Conservation (phyloP, 768 basidiomycete species). For the Tricholoma terreum region DNA sequence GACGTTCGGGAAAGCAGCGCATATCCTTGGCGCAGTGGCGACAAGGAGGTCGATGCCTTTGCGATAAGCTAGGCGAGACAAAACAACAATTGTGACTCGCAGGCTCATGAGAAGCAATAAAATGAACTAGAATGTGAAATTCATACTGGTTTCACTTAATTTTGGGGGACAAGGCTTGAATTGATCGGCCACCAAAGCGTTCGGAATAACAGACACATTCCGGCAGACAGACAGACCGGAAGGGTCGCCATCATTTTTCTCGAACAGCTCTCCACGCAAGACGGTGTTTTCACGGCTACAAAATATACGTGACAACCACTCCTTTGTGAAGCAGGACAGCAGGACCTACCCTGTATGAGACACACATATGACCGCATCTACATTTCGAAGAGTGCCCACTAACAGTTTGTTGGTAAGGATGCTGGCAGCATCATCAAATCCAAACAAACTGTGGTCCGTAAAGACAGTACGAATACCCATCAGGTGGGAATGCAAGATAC, state of each 20-base stretch:
- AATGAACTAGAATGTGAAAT: not conserved
- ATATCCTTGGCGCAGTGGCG: constrained; percentile 88
- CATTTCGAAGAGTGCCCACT: constrained; percentile 80
- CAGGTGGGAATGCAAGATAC: constrained; percentile 82
- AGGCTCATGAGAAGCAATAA: not conserved
- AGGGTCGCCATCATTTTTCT: constrained; percentile 43
- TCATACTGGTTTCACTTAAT: constrained; percentile 56
- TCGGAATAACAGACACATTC: constrained; percentile 90
- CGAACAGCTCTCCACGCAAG: constrained; percentile 76
- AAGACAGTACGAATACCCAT: constrained; percentile 90
- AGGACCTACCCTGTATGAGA: constrained; percentile 86
- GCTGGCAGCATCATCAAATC: constrained; percentile 95
- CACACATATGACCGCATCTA: constrained; percentile 94
- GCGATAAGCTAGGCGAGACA: constrained; percentile 89
- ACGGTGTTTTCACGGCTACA: constrained; percentile 95
- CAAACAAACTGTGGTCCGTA: constrained; percentile 96
- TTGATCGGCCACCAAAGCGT: constrained; percentile 81
- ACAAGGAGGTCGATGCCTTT: constrained; percentile 97
- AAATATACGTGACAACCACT: too few relatives aligned
- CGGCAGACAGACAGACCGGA: constrained; percentile 44
- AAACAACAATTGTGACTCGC: constrained; percentile 85
- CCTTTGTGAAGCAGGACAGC: not conserved
- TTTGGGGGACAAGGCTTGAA: constrained; percentile 65
- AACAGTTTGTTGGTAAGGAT: constrained; percentile 97
- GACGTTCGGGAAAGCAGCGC: constrained; percentile 80